These are phyloP conservation scores for Lachnellula occidentalis DNA, from an alignment of 2,329 filamentous ascomycete genomes.

Conservation along the genomic window DNA sequence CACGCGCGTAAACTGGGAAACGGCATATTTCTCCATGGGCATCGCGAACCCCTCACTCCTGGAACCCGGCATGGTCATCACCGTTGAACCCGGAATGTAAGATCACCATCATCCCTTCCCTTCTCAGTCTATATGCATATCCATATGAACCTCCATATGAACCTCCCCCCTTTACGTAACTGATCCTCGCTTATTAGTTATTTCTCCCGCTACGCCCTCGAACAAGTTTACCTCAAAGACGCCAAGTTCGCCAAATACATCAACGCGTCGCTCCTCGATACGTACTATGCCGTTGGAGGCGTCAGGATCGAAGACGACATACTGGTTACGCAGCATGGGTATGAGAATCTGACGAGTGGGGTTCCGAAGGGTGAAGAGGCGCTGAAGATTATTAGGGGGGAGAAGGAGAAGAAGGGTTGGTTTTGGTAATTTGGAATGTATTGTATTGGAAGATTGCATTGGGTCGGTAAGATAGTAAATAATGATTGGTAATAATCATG, in stretches of 20 bases:
- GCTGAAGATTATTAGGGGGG: constrained; percentile 50
- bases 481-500: no score
- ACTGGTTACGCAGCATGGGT: constrained; percentile 69
- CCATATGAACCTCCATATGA: no score
- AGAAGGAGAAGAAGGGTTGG: constrained; percentile 14
- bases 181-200: constrained; percentile 44
- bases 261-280: constrained; percentile 57
- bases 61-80: constrained; percentile 63
- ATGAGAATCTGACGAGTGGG: constrained; percentile 71
- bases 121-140: background rate
- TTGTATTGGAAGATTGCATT: no score
- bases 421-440: constrained; percentile 14
- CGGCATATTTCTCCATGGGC: constrained; percentile 14
- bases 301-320: constrained; percentile 92
- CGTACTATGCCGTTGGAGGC: constrained; percentile 75
- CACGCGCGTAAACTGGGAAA: constrained; percentile 8
- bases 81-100: constrained; percentile 70
- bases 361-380: constrained; percentile 73
- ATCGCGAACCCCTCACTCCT: constrained; percentile 35
- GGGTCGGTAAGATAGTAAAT: no score
- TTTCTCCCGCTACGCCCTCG: constrained; percentile 68
- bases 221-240: constrained; percentile 60
- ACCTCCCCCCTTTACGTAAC: background rate
- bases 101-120: constrained; percentile 19
- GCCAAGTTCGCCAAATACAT: constrained; percentile 57